A percentile compares a stretch with the other conserved stretches of the same genome.
Evolutionary conservation across 306 rosid species (phyloP).

Genomic region (Rosa chinensis): DNA sequence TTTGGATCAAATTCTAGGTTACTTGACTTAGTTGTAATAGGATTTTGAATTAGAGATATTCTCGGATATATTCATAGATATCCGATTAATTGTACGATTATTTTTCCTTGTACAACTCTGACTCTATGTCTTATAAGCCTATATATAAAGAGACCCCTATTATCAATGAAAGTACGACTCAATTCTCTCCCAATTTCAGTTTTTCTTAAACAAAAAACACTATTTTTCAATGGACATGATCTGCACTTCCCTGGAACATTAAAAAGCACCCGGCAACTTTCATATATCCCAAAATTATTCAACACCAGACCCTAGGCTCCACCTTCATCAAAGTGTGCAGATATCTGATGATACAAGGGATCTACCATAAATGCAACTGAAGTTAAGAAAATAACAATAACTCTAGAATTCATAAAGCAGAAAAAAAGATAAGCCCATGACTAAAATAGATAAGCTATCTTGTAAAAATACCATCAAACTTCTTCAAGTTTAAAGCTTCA

Average conservation of each 20-base stretch:
- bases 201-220: no score
- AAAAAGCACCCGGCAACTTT: constrained; percentile 82
- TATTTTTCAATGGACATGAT: constrained; percentile 17
- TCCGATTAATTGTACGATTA: no score
- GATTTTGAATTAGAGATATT: no score
- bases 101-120: no score
- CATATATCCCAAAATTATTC: constrained; percentile 88
- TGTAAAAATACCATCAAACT: constrained; percentile 29
- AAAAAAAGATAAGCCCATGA: background rate
- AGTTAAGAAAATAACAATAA: constrained; percentile 26
- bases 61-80: no score
- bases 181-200: no score
- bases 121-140: no score
- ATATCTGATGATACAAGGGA: constrained; percentile 89
- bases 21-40: no score
- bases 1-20: no score
- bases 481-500: constrained; percentile 31
- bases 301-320: constrained; percentile 91
- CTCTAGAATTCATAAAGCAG: constrained; percentile 21
- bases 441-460: constrained; percentile 18
- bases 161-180: no score
- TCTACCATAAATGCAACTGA: constrained; percentile 81
- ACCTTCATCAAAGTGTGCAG: constrained; percentile 95
- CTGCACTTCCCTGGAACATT: constrained; percentile 79
- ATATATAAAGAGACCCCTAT: no score